Percentiles rank a stretch among this genome's conserved stretches.
Evolutionary conservation across 2,329 filamentous ascomycete genomes (phyloP).

Genomic region (Alternaria solani): DNA sequence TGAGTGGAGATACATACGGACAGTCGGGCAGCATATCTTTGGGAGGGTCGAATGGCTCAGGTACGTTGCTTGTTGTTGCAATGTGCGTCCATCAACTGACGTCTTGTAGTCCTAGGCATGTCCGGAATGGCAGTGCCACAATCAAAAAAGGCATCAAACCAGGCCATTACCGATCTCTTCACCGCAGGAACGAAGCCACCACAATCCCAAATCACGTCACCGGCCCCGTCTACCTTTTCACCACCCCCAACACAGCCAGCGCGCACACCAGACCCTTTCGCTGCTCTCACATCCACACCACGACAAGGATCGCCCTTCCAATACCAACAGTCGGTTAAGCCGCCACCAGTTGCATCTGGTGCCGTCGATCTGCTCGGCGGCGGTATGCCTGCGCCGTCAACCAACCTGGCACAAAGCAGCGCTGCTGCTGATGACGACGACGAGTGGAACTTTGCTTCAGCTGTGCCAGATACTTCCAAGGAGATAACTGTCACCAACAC

Average conservation of each 20-base stretch:
- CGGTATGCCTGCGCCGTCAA: constrained; percentile 32
- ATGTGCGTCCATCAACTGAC: constrained; percentile 17
- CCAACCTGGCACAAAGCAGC: constrained; percentile 38
- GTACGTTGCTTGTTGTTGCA: constrained; percentile 19
- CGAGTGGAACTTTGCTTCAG: constrained; percentile 93
- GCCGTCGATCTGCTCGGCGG: constrained; percentile 50
- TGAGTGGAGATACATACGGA: constrained; percentile 72
- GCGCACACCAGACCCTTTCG: constrained; percentile 65
- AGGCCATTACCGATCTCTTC: constrained; percentile 66
- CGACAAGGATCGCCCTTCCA: constrained; percentile 61
- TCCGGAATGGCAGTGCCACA: constrained; percentile 45
- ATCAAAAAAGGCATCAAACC: constrained; percentile 53
- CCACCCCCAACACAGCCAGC: constrained; percentile 46
- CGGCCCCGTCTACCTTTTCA: constrained; percentile 53
- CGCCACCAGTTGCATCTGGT: constrained; percentile 42
- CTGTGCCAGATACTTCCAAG: constrained; percentile 76
- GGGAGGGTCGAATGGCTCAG: constrained; percentile 62
- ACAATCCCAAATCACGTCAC: constrained; percentile 55
- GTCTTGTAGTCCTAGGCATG: constrained; percentile 38
- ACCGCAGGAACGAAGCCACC: constrained; percentile 56
- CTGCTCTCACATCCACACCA: constrained; percentile 62
- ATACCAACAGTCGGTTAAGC: constrained; percentile 55
- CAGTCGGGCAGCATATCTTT: constrained; percentile 84
- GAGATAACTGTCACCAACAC: constrained; percentile 74
- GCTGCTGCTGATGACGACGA: constrained; percentile 85